Evolutionary conservation across 495 filamentous ascomycete genomes (phyloP).

Genomic region (Hyaloscypha bicolor): DNA sequence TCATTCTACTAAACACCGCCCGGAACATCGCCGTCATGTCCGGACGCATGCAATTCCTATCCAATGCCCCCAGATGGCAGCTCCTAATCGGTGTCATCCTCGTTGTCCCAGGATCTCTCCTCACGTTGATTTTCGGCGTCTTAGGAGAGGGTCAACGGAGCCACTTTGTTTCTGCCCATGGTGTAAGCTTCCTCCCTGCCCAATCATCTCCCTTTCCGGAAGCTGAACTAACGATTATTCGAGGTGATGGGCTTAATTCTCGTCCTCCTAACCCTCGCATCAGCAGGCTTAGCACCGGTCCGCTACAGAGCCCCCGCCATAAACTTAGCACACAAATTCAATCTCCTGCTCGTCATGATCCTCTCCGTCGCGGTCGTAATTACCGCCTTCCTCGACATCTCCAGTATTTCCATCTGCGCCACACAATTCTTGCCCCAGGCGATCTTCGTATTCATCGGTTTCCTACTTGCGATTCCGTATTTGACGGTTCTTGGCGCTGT

Average conservation of each 20-base stretch:
- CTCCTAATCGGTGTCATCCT: not conserved
- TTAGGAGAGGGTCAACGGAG: slow-evolving; percentile 5
- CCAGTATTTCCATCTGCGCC: slow-evolving; percentile 11
- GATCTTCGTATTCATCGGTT: slow-evolving; percentile 5
- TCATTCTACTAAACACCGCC: not conserved
- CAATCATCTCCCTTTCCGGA: too few relatives aligned
- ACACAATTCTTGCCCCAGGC: slow-evolving; percentile 6
- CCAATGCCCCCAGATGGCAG: not conserved
- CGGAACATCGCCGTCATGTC: slow-evolving; percentile 10
- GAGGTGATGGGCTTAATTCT: slow-evolving; percentile 7
- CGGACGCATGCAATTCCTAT: not conserved
- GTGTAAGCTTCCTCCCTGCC: not conserved
- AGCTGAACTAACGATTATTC: too few relatives aligned
- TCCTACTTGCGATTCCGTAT: slow-evolving; percentile 10
- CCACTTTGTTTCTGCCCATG: slow-evolving; percentile 13
- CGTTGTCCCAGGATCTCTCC: not conserved
- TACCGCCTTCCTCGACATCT: slow-evolving; percentile 14
- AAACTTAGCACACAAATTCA: not conserved
- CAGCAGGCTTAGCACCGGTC: not conserved
- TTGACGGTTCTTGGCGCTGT: not conserved
- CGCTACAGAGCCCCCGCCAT: not conserved
- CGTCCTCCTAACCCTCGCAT: not conserved
- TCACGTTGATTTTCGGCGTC: slow-evolving; percentile 8
- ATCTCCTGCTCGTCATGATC: slow-evolving; percentile 1
- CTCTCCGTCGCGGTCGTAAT: not conserved